Conservation (phyloP, 2,329 filamentous ascomycete genomes). For the Venturia oleaginea region DNA sequence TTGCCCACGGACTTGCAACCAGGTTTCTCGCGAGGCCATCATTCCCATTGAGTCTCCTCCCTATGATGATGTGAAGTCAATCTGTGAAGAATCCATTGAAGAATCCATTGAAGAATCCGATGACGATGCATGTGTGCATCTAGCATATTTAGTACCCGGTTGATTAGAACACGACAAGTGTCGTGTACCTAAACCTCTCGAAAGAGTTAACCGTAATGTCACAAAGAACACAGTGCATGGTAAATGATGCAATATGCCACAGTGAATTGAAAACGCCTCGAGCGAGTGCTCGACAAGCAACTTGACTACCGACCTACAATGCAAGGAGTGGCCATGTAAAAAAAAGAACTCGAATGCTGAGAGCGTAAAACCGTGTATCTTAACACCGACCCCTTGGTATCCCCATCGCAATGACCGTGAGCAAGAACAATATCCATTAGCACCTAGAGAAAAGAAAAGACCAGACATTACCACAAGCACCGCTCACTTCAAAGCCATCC, state of each 20-base stretch:
- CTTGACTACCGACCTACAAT: not conserved
- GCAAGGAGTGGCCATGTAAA: not conserved
- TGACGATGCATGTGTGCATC: too few species aligned
- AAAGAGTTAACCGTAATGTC: too few species aligned
- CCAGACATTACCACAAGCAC: not conserved
- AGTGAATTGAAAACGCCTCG: not conserved
- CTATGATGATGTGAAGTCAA: too few species aligned
- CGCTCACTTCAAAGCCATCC: constrained; percentile 32
- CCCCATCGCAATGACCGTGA: constrained; percentile 1
- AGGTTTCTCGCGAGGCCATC: too few species aligned
- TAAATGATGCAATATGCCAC: not conserved
- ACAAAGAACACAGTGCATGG: not conserved
- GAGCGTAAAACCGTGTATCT: not conserved
- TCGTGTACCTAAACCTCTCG: too few species aligned
- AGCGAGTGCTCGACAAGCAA: not conserved
- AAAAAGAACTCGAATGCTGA: not conserved
- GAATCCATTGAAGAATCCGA: too few species aligned
- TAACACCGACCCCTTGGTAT: constrained; percentile 4
- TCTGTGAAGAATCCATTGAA: too few species aligned
- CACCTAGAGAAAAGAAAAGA: not conserved
- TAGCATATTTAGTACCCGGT: too few species aligned
- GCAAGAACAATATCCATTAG: not conserved
- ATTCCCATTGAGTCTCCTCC: too few species aligned
- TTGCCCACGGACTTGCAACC: too few species aligned
- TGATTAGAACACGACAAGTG: too few species aligned